Evolutionary conservation across 2,329 filamentous ascomycete species (phyloP).

Genomic region (Claviceps fusiformis): DNA sequence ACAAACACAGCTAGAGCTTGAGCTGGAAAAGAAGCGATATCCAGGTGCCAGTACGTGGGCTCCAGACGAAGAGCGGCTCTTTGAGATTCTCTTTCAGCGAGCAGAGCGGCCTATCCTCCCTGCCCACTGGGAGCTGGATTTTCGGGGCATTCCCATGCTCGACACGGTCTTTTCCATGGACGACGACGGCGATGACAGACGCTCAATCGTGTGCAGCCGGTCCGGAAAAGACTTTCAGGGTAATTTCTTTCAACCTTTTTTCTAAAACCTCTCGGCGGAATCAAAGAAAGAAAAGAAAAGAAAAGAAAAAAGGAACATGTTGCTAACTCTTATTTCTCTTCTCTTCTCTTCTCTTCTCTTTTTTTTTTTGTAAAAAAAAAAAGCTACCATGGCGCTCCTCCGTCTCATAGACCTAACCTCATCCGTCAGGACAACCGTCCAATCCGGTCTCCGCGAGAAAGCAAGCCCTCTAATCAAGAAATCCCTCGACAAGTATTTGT

Average conservation of each 20-base stretch:
- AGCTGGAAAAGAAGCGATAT: slow-evolving; percentile 27
- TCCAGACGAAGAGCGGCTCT: slow-evolving; percentile 31
- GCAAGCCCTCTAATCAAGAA: slow-evolving; percentile 20
- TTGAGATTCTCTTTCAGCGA: slow-evolving; percentile 28
- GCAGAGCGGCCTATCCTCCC: slow-evolving; percentile 28
- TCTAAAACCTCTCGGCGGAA: neutral
- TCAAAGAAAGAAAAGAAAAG: neutral
- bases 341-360: neutral
- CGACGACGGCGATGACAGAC: slow-evolving; percentile 8
- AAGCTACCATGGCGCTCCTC: slow-evolving; percentile 26
- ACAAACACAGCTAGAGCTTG: slow-evolving; percentile 20
- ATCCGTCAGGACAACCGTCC: slow-evolving; percentile 19
- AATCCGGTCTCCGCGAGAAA: slow-evolving; percentile 20
- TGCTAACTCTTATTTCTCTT: neutral
- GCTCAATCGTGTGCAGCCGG: slow-evolving; percentile 26
- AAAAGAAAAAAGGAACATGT: neutral
- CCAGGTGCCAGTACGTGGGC: slow-evolving; percentile 35
- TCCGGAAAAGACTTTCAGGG: slow-evolving; percentile 23
- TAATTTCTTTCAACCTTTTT: slow-evolving; percentile 5
- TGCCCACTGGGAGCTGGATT: slow-evolving; percentile 25
- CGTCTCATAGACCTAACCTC: slow-evolving; percentile 27
- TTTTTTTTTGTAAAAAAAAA: no score
- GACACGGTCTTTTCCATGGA: slow-evolving; percentile 22
- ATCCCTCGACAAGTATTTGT: slow-evolving; percentile 21
- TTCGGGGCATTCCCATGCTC: slow-evolving; percentile 26